phyloP scores from a whole-genome alignment of 805 yeast species.

The Torulaspora franciscae region DNA sequence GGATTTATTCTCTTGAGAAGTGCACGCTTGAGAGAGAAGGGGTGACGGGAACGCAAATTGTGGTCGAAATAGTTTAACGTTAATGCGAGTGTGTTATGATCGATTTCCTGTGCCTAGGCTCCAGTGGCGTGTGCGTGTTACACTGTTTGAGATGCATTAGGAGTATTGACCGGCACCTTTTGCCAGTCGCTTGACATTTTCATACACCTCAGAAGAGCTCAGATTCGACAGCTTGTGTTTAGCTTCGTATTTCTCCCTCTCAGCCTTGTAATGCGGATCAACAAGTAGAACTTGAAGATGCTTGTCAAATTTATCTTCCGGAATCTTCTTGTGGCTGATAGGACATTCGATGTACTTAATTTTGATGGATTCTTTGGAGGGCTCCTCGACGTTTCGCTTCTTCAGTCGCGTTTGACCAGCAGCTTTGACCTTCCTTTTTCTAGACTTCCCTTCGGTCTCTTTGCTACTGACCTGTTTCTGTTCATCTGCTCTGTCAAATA shows the following conservation, averaged over 20 bases:
- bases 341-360: conserved; percentile 62
- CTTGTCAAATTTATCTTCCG: conserved; percentile 63
- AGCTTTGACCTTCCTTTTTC: conserved; percentile 60
- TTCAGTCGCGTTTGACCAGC: conserved; percentile 64
- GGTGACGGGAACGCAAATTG: too few relatives aligned
- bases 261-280: conserved; percentile 74
- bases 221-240: conserved; percentile 50
- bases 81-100: too few relatives aligned
- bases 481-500: conserved; percentile 2
- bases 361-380: background rate
- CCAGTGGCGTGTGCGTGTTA: background rate
- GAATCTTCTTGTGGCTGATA: conserved; percentile 64
- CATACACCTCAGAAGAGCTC: conserved; percentile 54
- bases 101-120: too few relatives aligned
- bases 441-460: conserved; percentile 16
- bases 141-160: background rate
- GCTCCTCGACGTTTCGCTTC: conserved; percentile 11
- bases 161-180: conserved; percentile 9
- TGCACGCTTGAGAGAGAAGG: too few relatives aligned
- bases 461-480: background rate
- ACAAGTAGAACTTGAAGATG: conserved; percentile 66
- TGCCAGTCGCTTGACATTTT: conserved; percentile 51
- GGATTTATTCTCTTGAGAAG: too few relatives aligned
- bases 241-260: conserved; percentile 52
- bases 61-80: too few relatives aligned